Conservation (phyloP, 345 rosid species). For the Brassica rapa region DNA sequence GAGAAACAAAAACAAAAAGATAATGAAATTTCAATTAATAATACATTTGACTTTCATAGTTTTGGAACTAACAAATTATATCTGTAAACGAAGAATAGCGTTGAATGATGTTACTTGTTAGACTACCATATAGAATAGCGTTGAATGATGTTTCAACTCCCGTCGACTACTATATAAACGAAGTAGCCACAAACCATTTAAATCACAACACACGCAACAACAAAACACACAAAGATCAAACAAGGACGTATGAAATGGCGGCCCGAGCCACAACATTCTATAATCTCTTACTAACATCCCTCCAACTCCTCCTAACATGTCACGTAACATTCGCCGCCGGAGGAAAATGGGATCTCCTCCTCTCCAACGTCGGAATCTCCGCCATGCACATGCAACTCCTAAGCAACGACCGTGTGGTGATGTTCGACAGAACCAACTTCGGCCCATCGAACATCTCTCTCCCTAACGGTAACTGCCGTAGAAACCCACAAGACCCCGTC, state of each 20-base stretch:
- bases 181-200: neutral
- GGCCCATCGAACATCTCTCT: slow-evolving; percentile 67
- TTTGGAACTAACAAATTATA: too few species aligned
- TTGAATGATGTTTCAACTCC: slow-evolving; percentile 1
- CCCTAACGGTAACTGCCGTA: slow-evolving; percentile 62
- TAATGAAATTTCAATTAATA: too few species aligned
- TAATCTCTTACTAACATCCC: slow-evolving; percentile 17
- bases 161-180: slow-evolving; percentile 23
- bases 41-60: too few species aligned
- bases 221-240: neutral
- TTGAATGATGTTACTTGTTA: neutral
- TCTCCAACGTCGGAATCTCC: slow-evolving; percentile 59
- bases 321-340: slow-evolving; percentile 33
- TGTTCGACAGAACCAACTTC: slow-evolving; percentile 77
- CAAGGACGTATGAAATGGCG: slow-evolving; percentile 5
- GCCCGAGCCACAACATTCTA: slow-evolving; percentile 21
- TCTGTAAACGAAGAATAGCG: too few species aligned
- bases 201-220: slow-evolving; percentile 16
- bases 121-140: neutral
- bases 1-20: too few species aligned
- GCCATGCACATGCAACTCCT: slow-evolving; percentile 95
- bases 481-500: slow-evolving; percentile 45
- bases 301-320: slow-evolving; percentile 28
- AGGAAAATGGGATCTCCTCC: slow-evolving; percentile 43
- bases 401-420: slow-evolving; percentile 70